A percentile compares a stretch with the other conserved stretches of the same genome.
Conservation (phyloP, 2,329 filamentous ascomycete genomes). For the Beauveria scarabaeidicola region DNA sequence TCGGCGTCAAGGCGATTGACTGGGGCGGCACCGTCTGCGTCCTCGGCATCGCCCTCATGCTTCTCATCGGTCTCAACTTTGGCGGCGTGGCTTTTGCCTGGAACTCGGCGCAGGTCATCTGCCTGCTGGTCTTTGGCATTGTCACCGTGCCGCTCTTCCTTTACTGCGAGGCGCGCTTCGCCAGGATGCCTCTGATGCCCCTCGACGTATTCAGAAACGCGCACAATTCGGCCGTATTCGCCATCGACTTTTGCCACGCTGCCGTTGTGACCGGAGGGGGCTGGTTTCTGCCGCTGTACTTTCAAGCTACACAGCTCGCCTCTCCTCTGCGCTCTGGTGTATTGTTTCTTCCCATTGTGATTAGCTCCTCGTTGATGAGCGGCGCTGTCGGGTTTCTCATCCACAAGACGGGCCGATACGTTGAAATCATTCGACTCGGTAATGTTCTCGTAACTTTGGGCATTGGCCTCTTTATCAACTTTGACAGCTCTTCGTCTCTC, state of each 20-base stretch:
- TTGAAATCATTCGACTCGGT: constrained; percentile 44
- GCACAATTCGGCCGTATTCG: constrained; percentile 50
- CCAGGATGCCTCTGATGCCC: constrained; percentile 61
- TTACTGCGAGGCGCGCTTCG: constrained; percentile 54
- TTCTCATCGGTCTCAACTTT: constrained; percentile 61
- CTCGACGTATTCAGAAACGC: constrained; percentile 47
- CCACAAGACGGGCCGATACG: constrained; percentile 45
- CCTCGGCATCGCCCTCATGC: constrained; percentile 57
- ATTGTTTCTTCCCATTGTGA: constrained; percentile 6
- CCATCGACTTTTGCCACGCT: constrained; percentile 35
- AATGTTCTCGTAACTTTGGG: constrained; percentile 50
- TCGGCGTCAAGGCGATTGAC: constrained; percentile 54
- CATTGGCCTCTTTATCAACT: constrained; percentile 46
- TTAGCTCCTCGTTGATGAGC: constrained; percentile 25
- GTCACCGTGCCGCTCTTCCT: constrained; percentile 43
- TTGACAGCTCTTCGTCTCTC: constrained; percentile 42
- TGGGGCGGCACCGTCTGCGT: constrained; percentile 55
- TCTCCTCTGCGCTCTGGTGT: constrained; percentile 10
- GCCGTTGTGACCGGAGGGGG: constrained; percentile 47
- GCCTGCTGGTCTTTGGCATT: constrained; percentile 52
- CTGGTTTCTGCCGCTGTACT: constrained; percentile 67
- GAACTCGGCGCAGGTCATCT: constrained; percentile 52
- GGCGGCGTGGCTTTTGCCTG: constrained; percentile 57
- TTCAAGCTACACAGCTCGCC: constrained; percentile 58
- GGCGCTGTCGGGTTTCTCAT: constrained; percentile 25